Percentiles rank a stretch among this genome's conserved stretches.
Evolutionary conservation across 768 basidiomycete species (phyloP).

Genomic region (Mycena haematopus): DNA sequence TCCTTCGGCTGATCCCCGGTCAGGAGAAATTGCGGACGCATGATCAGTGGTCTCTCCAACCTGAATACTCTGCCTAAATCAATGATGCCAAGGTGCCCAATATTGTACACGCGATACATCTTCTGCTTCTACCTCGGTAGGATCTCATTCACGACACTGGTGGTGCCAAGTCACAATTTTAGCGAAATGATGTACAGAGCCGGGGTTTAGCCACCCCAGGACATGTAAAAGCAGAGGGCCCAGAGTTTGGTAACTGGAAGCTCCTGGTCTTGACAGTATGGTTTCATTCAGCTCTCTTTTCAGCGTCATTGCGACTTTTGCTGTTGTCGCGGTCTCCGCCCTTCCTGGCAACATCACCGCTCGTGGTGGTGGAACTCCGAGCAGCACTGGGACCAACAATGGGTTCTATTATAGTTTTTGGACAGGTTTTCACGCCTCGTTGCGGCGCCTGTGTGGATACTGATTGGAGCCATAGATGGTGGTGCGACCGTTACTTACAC

Average conservation of each 20-base stretch:
- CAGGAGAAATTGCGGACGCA: slow-evolving; percentile 4
- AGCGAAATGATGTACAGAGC: not conserved
- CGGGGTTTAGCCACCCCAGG: slow-evolving; percentile 4
- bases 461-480: slow-evolving; percentile 37
- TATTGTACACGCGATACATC: slow-evolving; percentile 3
- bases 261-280: slow-evolving; percentile 15
- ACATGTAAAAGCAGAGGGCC: not conserved
- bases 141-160: no score
- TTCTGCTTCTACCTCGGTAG: slow-evolving; percentile 4
- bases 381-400: slow-evolving; percentile 37
- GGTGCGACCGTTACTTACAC: slow-evolving; percentile 37
- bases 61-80: not conserved
- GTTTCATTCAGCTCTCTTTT: slow-evolving; percentile 25
- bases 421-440: no score
- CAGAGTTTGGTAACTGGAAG: not conserved
- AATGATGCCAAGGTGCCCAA: not conserved
- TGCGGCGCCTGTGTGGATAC: not conserved
- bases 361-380: slow-evolving; percentile 17
- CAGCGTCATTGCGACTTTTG: slow-evolving; percentile 5
- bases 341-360: slow-evolving; percentile 25
- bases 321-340: slow-evolving; percentile 25
- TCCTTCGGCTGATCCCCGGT: slow-evolving; percentile 16
- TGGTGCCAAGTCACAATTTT: not conserved
- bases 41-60: not conserved
- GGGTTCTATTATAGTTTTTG: slow-evolving; percentile 36